Evolutionary conservation across 2,329 filamentous ascomycete genomes (phyloP).

Genomic region (Aspergillus sp.): DNA sequence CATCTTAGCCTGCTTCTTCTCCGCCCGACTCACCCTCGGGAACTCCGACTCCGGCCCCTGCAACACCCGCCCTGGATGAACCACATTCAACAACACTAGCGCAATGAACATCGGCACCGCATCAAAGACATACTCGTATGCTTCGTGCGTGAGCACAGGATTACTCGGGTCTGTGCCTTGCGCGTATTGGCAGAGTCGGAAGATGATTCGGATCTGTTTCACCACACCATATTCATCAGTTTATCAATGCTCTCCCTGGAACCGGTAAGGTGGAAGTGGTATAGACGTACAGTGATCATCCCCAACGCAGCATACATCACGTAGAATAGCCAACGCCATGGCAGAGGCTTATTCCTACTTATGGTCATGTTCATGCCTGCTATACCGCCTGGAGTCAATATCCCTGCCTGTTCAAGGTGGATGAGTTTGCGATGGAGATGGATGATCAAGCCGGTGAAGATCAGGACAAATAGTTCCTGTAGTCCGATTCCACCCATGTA

Average conservation of each 20-base stretch:
- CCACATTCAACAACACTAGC: constrained; percentile 45
- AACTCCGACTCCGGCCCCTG: constrained; percentile 52
- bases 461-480: constrained; percentile 54
- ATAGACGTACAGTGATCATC: constrained; percentile 44
- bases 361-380: too few species aligned
- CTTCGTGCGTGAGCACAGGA: constrained; percentile 64
- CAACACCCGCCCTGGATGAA: constrained; percentile 54
- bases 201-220: constrained; percentile 58
- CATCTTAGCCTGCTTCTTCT: constrained; percentile 49
- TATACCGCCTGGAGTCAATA: constrained; percentile 20
- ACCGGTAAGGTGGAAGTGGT: too few species aligned
- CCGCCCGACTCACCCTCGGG: constrained; percentile 42
- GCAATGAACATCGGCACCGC: constrained; percentile 59
- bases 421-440: constrained; percentile 41
- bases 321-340: constrained; percentile 37
- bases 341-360: constrained; percentile 19
- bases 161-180: constrained; percentile 61
- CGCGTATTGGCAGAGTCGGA: constrained; percentile 60
- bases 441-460: constrained; percentile 48
- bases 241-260: too few species aligned
- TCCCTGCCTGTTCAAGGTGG: constrained; percentile 25
- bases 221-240: too few species aligned
- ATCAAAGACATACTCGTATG: constrained; percentile 56
- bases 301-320: constrained; percentile 44
- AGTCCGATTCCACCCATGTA: constrained; percentile 59